Base-by-base conservation (phyloP, 371 early-diverging fungal genomes). In the Mucor circinelloides region DNA sequence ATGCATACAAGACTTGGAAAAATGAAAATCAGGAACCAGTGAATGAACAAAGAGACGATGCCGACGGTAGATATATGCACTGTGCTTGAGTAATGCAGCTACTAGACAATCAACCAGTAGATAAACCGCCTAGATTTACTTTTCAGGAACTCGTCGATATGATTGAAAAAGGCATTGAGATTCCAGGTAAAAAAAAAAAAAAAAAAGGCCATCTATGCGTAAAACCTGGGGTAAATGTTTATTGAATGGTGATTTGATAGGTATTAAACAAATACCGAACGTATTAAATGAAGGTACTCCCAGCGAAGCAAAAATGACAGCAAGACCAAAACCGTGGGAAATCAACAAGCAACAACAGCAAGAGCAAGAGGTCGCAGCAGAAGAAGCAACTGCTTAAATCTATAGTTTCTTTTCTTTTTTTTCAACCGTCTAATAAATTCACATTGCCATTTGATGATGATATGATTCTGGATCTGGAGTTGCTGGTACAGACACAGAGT, bases 61-160 rank as follows among this genome's bases (percentile, higher is more conserved):
- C 31, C 3, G 44, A 64, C 27, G n/a, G 40, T 34, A 40, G 27
- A 55, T 36, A 13, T 0, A 13, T 13, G 36, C 36, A 12, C 36
- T 36, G 2, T 36, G 3, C 36, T 36, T 1, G 34, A 6, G 31
- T 34, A 34, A 34, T 46, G 46, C 17, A 46, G 21, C 46, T 23
- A 23, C 9, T 50, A 10, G 23, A 23, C 25, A 50, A 36, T 36
- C 36, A 36, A 36, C 13, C 1, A 1, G 36, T 25, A 50, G 70
- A 58, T 7, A 68, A 72, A 32, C 72, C 72, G 6, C 58, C 66
- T 13, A 30, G 74, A 34, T 72, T 76, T 56, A 75, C 85, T 2
- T 86, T 86, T 67, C 82, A 84, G 58, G 82, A 84, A 66, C 67
- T 86, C n/a, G 80, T 80, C 34, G 84, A 84, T 28, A 78, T 86